Conservation (phyloP, 2,329 filamentous ascomycete genomes). For the Drechslerella coelobrocha region DNA sequence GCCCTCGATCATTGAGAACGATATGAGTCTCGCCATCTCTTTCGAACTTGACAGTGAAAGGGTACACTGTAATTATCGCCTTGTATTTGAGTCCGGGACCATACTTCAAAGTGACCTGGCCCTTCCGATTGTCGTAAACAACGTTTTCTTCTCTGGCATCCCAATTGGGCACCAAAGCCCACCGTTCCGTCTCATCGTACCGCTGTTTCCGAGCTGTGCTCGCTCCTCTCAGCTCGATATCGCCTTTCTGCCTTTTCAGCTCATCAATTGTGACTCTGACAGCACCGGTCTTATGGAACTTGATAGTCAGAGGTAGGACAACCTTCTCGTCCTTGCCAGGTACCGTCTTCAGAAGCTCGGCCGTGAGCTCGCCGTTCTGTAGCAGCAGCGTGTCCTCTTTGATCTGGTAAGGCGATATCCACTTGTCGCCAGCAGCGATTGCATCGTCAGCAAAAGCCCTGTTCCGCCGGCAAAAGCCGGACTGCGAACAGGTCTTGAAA, state of each 20-base stretch:
- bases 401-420: constrained; percentile 82
- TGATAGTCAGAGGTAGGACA: constrained; percentile 80
- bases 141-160: constrained; percentile 72
- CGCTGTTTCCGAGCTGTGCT: constrained; percentile 87
- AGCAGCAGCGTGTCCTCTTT: constrained; percentile 74
- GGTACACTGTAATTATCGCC: constrained; percentile 80
- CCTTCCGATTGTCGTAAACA: constrained; percentile 61
- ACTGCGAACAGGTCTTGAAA: constrained; percentile 95
- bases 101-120: constrained; percentile 67
- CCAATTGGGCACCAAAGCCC: constrained; percentile 81
- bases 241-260: constrained; percentile 83
- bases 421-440: constrained; percentile 67
- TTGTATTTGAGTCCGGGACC: constrained; percentile 83
- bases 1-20: constrained; percentile 85
- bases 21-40: constrained; percentile 81
- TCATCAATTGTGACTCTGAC: constrained; percentile 90
- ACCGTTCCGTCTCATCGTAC: constrained; percentile 89
- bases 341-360: constrained; percentile 80
- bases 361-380: constrained; percentile 79
- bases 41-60: constrained; percentile 85
- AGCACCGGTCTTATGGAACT: constrained; percentile 87
- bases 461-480: constrained; percentile 96
- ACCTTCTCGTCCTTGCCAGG: constrained; percentile 69
- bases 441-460: constrained; percentile 84
- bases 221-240: constrained; percentile 84